A percentile compares a stretch with the other conserved stretches of the same genome.
Evolutionary conservation across 306 rosid species (phyloP).

Genomic region (Prunus davidiana): DNA sequence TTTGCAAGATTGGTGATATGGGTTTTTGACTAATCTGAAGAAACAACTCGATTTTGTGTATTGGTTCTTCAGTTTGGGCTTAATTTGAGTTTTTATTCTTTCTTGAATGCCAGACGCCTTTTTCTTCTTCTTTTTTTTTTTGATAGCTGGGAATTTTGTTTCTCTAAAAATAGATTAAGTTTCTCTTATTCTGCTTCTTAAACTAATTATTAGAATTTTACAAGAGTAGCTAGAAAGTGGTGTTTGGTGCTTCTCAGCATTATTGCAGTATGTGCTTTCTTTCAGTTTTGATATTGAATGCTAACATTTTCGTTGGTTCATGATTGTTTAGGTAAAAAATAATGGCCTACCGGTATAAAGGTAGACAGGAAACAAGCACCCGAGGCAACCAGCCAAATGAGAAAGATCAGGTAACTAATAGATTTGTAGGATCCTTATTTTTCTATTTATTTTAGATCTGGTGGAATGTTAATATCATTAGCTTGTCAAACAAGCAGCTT

Average conservation of each 20-base stretch:
- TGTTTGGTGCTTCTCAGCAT: not conserved
- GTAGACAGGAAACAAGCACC: constrained; percentile 44
- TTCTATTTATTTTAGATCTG: not conserved
- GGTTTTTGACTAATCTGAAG: not conserved
- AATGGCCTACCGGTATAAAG: constrained; percentile 61
- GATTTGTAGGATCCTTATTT: not conserved
- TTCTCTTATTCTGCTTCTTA: not conserved
- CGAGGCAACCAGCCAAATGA: constrained; percentile 37
- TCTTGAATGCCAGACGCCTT: not conserved
- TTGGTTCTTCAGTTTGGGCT: not conserved
- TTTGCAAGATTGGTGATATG: not conserved
- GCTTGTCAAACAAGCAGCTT: not conserved
- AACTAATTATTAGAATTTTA: not conserved
- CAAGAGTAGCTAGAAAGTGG: not conserved
- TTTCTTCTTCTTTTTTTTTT: not conserved
- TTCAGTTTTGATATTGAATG: not conserved
- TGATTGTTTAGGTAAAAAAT: constrained; percentile 20
- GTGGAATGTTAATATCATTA: not conserved
- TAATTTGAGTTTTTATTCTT: not conserved
- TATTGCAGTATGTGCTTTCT: not conserved
- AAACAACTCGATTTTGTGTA: not conserved
- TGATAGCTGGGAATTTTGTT: not conserved
- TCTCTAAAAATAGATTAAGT: not conserved
- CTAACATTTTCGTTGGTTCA: not conserved
- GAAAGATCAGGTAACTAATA: constrained; percentile 51